Conservation (phyloP, 2,329 filamentous ascomycete species). For the Calycina marina region DNA sequence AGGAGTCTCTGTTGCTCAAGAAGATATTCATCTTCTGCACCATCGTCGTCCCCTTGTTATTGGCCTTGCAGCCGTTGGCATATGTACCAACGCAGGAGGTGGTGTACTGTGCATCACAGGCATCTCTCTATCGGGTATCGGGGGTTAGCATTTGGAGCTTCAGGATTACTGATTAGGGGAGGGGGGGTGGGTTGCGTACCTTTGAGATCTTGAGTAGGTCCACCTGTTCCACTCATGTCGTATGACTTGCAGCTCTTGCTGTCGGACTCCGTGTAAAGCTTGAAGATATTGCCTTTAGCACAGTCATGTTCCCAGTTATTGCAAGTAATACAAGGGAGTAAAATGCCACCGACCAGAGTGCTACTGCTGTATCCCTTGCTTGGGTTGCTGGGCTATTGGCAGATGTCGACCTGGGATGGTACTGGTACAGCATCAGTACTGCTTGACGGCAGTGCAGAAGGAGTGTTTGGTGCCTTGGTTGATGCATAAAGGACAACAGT, state of each 20-base stretch:
- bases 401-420: constrained; percentile 32
- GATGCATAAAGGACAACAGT: constrained; percentile 22
- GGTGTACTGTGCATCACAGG: constrained; percentile 37
- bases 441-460: constrained; percentile 19
- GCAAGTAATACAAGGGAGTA: constrained; percentile 37
- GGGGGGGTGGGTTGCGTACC: too few species aligned
- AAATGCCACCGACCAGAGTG: constrained; percentile 37
- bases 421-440: constrained; percentile 27
- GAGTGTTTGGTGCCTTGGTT: constrained; percentile 18
- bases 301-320: constrained; percentile 34
- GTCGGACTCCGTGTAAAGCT: constrained; percentile 34
- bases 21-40: background rate
- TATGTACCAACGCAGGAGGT: constrained; percentile 34
- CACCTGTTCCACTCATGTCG: constrained; percentile 21
- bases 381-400: constrained; percentile 37
- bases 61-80: constrained; percentile 31
- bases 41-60: constrained; percentile 5
- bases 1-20: constrained; percentile 13
- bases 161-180: too few species aligned
- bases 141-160: too few species aligned
- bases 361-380: constrained; percentile 54
- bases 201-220: constrained; percentile 29
- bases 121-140: too few species aligned
- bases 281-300: constrained; percentile 29
- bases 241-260: constrained; percentile 31